Evolutionary conservation across 768 basidiomycete genomes (phyloP).

Genomic region (Piloderma croceum): DNA sequence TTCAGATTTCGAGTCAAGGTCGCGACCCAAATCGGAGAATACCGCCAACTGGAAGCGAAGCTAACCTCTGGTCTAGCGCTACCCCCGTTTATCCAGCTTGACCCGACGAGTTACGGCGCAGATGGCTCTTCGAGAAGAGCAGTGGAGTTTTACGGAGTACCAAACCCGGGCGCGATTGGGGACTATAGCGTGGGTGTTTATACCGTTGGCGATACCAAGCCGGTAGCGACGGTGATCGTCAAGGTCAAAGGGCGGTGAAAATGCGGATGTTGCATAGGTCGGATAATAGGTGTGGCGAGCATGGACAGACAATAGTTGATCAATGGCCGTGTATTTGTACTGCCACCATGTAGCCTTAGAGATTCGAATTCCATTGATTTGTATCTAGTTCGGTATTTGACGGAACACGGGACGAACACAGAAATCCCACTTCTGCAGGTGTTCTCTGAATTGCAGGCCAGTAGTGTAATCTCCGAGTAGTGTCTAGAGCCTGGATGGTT

Average conservation of each 20-base stretch:
- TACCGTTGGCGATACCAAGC: slow-evolving; percentile 41
- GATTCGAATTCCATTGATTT: too few species aligned
- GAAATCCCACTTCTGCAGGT: too few species aligned
- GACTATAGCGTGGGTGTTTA: slow-evolving; percentile 53
- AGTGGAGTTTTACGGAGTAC: slow-evolving; percentile 54
- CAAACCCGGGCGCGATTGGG: slow-evolving; percentile 45
- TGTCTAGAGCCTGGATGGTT: too few species aligned
- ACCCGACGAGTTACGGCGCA: slow-evolving; percentile 33
- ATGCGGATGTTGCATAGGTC: too few species aligned
- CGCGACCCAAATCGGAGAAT: slow-evolving; percentile 13
- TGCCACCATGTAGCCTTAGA: too few species aligned
- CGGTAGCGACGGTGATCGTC: slow-evolving; percentile 50
- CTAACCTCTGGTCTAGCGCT: slow-evolving; percentile 47
- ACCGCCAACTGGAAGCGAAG: slow-evolving; percentile 41
- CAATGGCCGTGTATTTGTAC: too few species aligned
- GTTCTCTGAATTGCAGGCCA: too few species aligned
- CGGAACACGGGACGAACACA: too few species aligned
- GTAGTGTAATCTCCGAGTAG: too few species aligned
- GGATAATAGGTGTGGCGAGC: too few species aligned
- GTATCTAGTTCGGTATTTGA: too few species aligned
- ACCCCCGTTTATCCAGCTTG: slow-evolving; percentile 52
- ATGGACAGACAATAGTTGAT: too few species aligned
- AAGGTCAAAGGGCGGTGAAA: slow-evolving; percentile 43
- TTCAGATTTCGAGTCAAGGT: slow-evolving; percentile 56
- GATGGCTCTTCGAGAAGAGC: slow-evolving; percentile 39